Conservation (phyloP, 2,329 filamentous ascomycete species). For the Penicillium sp. region DNA sequence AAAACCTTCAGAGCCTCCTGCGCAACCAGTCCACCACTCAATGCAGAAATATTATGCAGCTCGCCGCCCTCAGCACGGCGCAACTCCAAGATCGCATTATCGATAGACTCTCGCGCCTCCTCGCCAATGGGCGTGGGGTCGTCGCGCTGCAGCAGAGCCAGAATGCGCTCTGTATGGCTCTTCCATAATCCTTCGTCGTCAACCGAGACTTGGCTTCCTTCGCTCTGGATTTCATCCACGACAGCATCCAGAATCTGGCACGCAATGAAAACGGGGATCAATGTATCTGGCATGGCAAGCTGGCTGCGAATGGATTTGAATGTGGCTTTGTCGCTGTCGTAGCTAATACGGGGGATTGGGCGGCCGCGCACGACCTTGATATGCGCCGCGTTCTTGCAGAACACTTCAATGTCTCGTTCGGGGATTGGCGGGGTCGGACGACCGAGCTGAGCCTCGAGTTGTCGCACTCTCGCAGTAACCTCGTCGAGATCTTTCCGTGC, state of each 20-base stretch:
- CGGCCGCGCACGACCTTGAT: constrained; percentile 75
- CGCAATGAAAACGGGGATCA: constrained; percentile 64
- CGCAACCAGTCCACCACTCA: constrained; percentile 87
- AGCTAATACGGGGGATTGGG: constrained; percentile 47
- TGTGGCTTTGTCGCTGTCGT: constrained; percentile 33
- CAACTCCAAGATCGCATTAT: constrained; percentile 58
- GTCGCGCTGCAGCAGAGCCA: constrained; percentile 34
- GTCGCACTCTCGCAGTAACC: constrained; percentile 61
- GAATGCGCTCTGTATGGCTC: constrained; percentile 25
- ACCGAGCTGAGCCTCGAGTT: constrained; percentile 48
- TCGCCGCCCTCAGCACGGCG: constrained; percentile 75
- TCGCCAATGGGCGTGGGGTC: constrained; percentile 45
- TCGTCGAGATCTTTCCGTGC: constrained; percentile 72
- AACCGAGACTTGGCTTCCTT: constrained; percentile 20
- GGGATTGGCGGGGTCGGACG: constrained; percentile 49
- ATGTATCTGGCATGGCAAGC: constrained; percentile 48
- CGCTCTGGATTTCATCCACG: constrained; percentile 50
- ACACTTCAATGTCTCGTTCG: constrained; percentile 72
- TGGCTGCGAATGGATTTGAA: constrained; percentile 40
- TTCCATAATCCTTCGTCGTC: constrained; percentile 33
- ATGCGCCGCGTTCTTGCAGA: constrained; percentile 92
- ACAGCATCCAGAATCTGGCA: constrained; percentile 46
- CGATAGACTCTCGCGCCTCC: constrained; percentile 47
- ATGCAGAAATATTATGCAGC: constrained; percentile 82
- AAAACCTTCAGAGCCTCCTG: constrained; percentile 87